These are phyloP conservation scores for Daldinia decipiens DNA, from an alignment of 495 filamentous ascomycete species.

Conservation along the genomic window DNA sequence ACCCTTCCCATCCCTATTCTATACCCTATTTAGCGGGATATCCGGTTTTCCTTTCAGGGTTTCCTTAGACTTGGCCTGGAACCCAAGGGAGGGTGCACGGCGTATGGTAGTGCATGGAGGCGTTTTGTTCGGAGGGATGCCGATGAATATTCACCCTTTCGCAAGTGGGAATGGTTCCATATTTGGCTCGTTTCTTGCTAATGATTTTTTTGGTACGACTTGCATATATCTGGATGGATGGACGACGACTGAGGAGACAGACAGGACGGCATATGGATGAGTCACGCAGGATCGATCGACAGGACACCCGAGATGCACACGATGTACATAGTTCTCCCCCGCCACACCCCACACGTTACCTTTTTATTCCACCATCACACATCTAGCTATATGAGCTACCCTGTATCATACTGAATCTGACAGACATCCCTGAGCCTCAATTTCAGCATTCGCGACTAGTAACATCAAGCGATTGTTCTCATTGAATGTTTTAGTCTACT, in stretches of 20 bases:
- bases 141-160: slow-evolving; percentile 33
- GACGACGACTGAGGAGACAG: slow-evolving; percentile 18
- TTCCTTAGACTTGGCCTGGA: slow-evolving; percentile 17
- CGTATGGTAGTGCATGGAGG: slow-evolving; percentile 35
- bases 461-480: neutral
- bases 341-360: slow-evolving; percentile 7
- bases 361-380: slow-evolving; percentile 14
- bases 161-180: neutral
- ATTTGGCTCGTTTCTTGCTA: slow-evolving; percentile 23
- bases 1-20: slow-evolving; percentile 31
- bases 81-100: slow-evolving; percentile 27
- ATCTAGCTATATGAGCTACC: slow-evolving; percentile 26
- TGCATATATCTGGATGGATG: slow-evolving; percentile 44
- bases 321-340: slow-evolving; percentile 34
- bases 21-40: slow-evolving; percentile 34
- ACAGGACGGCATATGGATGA: slow-evolving; percentile 26
- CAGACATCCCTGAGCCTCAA: slow-evolving; percentile 8
- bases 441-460: neutral
- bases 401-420: slow-evolving; percentile 29
- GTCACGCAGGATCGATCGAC: slow-evolving; percentile 15
- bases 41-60: slow-evolving; percentile 8
- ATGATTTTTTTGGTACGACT: slow-evolving; percentile 35
- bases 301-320: slow-evolving; percentile 12
- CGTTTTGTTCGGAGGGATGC: slow-evolving; percentile 29
- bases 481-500: neutral